Conservation (phyloP, 2,329 filamentous ascomycete species). For the Elsinoe perseae region DNA sequence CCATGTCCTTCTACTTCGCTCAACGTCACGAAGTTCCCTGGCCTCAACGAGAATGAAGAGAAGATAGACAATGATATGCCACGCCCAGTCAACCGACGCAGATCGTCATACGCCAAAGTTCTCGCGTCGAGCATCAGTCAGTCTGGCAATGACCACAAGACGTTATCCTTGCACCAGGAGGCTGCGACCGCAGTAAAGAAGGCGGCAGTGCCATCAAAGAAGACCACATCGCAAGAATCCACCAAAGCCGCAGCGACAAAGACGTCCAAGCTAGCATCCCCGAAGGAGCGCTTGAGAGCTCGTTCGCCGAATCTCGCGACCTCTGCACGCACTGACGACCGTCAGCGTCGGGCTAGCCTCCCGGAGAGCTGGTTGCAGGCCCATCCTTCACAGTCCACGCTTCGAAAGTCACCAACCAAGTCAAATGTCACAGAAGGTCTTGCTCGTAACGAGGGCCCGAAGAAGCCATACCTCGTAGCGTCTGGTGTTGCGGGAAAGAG, state of each 20-base stretch:
- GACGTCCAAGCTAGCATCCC: constrained; percentile 16
- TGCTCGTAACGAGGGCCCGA: not conserved
- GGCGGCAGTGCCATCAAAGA: not conserved
- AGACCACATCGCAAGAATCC: not conserved
- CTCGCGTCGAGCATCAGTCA: not conserved
- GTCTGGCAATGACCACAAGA: not conserved
- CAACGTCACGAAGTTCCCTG: not conserved
- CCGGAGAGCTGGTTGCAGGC: constrained; percentile 24
- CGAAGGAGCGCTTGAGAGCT: constrained; percentile 21
- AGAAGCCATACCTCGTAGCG: not conserved
- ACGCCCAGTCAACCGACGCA: not conserved
- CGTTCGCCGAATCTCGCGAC: constrained; percentile 17
- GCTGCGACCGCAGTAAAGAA: not conserved
- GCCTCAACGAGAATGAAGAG: not conserved
- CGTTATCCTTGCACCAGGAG: not conserved
- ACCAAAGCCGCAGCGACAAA: not conserved
- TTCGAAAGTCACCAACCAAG: not conserved
- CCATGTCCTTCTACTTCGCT: not conserved
- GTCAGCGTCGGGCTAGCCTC: constrained; percentile 23
- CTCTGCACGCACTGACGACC: constrained; percentile 20
- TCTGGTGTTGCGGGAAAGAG: not conserved
- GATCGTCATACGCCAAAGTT: constrained; percentile 10
- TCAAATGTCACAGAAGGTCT: not conserved
- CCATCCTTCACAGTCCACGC: not conserved
- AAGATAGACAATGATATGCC: not conserved